Base-by-base conservation (phyloP, 345 rosid species). In the Rhizophora mangle region DNA sequence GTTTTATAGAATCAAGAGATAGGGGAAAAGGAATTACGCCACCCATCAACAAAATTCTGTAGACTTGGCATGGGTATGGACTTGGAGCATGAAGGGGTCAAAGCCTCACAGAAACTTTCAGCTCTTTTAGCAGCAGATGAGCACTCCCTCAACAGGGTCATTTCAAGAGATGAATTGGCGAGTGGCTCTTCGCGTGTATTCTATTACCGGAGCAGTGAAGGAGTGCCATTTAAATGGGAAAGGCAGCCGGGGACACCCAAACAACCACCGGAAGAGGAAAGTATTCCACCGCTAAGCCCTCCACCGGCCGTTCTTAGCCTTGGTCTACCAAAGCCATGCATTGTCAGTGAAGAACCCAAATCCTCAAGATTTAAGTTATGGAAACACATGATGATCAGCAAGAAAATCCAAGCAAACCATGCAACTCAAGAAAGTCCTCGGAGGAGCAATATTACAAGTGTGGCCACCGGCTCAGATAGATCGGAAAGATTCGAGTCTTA, bases 251-350 rank as follows among this genome's bases (percentile, higher is more conserved):
- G 84, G 53, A 82, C 76, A 6, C 84, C 84, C 6, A 67, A 70
- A 62, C 37, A 78, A 31, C 70, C 57, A 0, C 82, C 75, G 0
- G 24, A 51, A 60, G 68, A 31, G 3, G 74, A 72, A 9, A 39
- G 31, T 20, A 60, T 77, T 24, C 76, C 77, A 1, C 77, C 77
- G 0, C 55, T 72, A 18, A 47, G 52, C 68, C 97, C 93, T 24
- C 96, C 97, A 2, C 98, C 98, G 0, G 96, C 98, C 0, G 6
- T 82, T 37, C 74, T 82, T 9, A 85, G 93, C 77, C 73, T 70
- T 9, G 75, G 80, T 20, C 78, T 88, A 8, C 89, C 89, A 4
- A 91, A 79, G 70, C 96, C 94, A 11, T 74, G 84, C 60, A 47
- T 81, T 8, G 62, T 62, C 21, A n/a, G 75, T 27, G 59, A 64